phyloP scores from a whole-genome alignment of 768 basidiomycete genomes.

The Dacryopinax primogenitus region DNA sequence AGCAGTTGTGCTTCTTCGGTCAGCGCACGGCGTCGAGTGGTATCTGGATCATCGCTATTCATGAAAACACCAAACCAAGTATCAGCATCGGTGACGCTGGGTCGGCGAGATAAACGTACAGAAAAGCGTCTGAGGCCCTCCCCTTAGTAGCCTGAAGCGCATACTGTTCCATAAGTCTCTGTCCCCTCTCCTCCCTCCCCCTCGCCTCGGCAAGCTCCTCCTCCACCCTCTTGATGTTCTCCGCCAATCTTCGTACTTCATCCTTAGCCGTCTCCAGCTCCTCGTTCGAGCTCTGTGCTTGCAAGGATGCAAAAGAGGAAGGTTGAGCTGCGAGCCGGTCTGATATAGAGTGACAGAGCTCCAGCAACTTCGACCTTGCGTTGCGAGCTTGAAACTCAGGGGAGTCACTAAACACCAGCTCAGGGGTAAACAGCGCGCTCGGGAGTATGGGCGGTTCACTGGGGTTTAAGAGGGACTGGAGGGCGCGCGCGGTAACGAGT shows the following conservation, averaged over 20 bases:
- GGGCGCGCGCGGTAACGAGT: constrained; percentile 49
- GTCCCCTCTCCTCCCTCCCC: neutral
- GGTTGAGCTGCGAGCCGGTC: neutral
- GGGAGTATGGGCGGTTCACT: neutral
- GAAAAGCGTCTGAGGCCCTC: neutral
- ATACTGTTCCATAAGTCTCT: neutral
- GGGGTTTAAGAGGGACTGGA: constrained; percentile 25
- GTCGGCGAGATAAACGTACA: neutral
- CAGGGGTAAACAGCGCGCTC: neutral
- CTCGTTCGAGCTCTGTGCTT: neutral
- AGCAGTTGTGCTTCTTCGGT: neutral
- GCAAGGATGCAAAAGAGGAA: neutral
- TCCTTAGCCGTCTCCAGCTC: neutral
- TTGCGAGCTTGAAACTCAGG: neutral
- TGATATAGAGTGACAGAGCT: no score
- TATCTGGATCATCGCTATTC: neutral
- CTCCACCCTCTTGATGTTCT: neutral
- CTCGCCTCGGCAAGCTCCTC: neutral
- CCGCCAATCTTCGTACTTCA: neutral
- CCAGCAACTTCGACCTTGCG: neutral
- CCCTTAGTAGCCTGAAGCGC: neutral
- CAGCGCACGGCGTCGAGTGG: neutral
- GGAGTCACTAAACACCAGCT: neutral
- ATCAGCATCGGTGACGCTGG: neutral
- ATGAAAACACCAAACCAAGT: no score